These are phyloP conservation scores for Nemania abortiva DNA, from an alignment of 2,329 filamentous ascomycete species.

Conservation along the genomic window DNA sequence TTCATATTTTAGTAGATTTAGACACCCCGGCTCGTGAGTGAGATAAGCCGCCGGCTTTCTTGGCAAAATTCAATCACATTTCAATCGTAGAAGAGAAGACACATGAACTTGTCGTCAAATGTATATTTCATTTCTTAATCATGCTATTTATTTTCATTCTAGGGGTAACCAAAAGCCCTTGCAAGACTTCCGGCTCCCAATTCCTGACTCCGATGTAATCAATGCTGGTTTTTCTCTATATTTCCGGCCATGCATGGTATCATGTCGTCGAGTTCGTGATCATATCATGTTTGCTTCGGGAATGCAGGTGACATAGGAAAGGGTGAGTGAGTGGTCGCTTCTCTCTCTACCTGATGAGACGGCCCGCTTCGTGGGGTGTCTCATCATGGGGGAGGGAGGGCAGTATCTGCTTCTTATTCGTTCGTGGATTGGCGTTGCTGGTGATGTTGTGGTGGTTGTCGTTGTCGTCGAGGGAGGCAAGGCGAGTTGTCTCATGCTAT, in stretches of 20 bases:
- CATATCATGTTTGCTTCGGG: constrained; percentile 13
- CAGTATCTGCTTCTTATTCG: constrained; percentile 17
- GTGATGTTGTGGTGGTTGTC: background rate
- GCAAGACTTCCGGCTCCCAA: constrained; percentile 2
- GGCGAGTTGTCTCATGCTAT: background rate
- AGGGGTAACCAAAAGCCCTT: background rate
- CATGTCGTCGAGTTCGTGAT: constrained; percentile 32
- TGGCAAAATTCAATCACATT: background rate
- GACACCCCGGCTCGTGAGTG: background rate
- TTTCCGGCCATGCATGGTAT: constrained; percentile 21
- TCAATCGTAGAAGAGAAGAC: background rate
- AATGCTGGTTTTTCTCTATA: constrained; percentile 17
- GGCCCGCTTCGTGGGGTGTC: constrained; percentile 8
- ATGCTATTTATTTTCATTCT: background rate
- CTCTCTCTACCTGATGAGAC: constrained; percentile 9
- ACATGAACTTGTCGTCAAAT: constrained; percentile 8
- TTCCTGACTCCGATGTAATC: constrained; percentile 27
- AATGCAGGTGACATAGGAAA: constrained; percentile 28
- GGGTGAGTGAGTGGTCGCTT: constrained; percentile 30
- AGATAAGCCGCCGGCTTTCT: background rate
- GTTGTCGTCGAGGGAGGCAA: background rate
- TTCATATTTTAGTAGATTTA: too few relatives aligned
- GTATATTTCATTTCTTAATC: constrained; percentile 25
- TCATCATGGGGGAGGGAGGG: constrained; percentile 11
- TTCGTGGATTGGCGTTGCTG: background rate